Evolutionary conservation across 2,329 filamentous ascomycete species (phyloP).

Genomic region (Nemania serpens): DNA sequence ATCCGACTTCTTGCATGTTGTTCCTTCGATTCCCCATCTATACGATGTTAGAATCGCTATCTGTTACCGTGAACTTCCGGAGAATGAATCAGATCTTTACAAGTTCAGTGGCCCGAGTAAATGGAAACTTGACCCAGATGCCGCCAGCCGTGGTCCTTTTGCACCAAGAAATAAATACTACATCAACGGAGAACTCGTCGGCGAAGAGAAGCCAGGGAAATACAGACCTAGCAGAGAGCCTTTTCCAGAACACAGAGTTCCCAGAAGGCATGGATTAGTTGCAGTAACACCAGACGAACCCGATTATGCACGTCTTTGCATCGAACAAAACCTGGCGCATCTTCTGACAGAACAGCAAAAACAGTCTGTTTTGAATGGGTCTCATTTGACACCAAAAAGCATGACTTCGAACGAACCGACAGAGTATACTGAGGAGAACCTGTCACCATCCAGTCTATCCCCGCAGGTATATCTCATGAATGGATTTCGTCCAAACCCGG

Average conservation of each 20-base stretch:
- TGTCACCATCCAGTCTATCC: constrained; percentile 34
- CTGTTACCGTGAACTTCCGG: constrained; percentile 63
- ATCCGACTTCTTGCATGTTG: constrained; percentile 64
- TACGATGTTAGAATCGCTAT: constrained; percentile 59
- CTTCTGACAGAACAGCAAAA: constrained; percentile 54
- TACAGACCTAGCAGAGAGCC: constrained; percentile 57
- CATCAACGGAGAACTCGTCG: constrained; percentile 58
- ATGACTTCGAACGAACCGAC: constrained; percentile 40
- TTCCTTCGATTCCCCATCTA: constrained; percentile 63
- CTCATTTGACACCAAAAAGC: constrained; percentile 53
- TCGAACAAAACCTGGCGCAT: constrained; percentile 62
- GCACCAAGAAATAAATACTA: constrained; percentile 64
- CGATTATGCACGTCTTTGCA: constrained; percentile 59
- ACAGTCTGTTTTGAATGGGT: constrained; percentile 52
- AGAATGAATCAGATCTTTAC: constrained; percentile 52
- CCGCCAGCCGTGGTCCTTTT: constrained; percentile 56
- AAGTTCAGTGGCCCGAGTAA: constrained; percentile 53
- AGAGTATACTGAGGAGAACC: constrained; percentile 31
- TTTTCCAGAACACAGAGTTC: constrained; percentile 59
- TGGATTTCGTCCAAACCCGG: constrained; percentile 32
- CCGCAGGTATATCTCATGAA: constrained; percentile 34
- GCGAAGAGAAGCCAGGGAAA: constrained; percentile 55
- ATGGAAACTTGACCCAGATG: constrained; percentile 64
- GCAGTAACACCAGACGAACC: constrained; percentile 60
- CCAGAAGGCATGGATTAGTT: constrained; percentile 56